These are phyloP conservation scores for Fusarium goolgardi DNA, from an alignment of 2,329 filamentous ascomycete genomes.

Conservation along the genomic window DNA sequence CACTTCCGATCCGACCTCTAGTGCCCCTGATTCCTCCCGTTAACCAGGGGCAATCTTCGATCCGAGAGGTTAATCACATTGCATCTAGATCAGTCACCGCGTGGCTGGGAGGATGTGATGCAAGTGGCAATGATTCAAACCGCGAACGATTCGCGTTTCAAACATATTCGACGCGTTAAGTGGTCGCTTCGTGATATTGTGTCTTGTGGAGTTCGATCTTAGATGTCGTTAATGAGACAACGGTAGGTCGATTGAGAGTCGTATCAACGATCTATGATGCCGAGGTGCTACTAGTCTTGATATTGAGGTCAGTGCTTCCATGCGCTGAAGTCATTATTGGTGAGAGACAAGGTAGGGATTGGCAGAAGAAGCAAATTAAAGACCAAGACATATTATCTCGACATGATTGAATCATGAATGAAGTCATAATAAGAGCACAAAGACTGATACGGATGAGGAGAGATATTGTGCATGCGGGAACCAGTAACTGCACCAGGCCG, in stretches of 20 bases:
- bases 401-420: slow-evolving; percentile 16
- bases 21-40: slow-evolving; percentile 4
- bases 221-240: slow-evolving; percentile 21
- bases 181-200: not conserved
- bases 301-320: slow-evolving; percentile 19
- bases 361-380: slow-evolving; percentile 19
- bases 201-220: slow-evolving; percentile 14
- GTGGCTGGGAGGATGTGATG: slow-evolving; percentile 32
- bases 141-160: slow-evolving; percentile 9
- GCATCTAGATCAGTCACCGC: slow-evolving; percentile 8
- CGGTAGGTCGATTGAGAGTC: not conserved
- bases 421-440: slow-evolving; percentile 4
- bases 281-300: slow-evolving; percentile 8
- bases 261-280: slow-evolving; percentile 27
- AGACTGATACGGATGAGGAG: not conserved
- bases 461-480: too few species aligned
- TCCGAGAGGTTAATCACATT: slow-evolving; percentile 20
- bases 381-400: not conserved
- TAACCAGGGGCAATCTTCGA: slow-evolving; percentile 17
- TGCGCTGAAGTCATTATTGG: not conserved
- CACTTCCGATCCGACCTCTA: slow-evolving; percentile 22
- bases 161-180: slow-evolving; percentile 1
- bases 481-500: too few species aligned
- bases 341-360: not conserved
- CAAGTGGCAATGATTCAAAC: slow-evolving; percentile 14